Evolutionary conservation across 2,329 filamentous ascomycete genomes (phyloP).

Genomic region (Lomentospora prolificans): DNA sequence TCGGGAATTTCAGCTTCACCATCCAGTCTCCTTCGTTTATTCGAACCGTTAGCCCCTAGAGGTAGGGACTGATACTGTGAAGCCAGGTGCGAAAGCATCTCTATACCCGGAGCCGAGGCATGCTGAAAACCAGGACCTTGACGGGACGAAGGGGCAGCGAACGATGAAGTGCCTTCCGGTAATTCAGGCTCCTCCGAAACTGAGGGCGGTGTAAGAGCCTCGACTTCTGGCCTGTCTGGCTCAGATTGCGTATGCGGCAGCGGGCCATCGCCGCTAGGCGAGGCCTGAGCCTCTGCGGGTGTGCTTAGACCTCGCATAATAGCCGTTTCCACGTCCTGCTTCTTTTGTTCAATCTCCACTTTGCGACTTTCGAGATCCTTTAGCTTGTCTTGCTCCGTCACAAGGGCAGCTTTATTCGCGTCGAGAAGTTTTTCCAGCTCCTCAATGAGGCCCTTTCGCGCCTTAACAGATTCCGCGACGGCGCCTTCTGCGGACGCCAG

Average conservation of each 20-base stretch:
- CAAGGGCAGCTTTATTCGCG: constrained; percentile 59
- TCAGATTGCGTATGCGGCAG: constrained; percentile 39
- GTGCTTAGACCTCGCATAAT: constrained; percentile 77
- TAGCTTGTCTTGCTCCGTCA: constrained; percentile 61
- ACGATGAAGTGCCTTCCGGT: constrained; percentile 5
- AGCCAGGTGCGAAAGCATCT: constrained; percentile 29
- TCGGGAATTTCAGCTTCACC: constrained; percentile 42
- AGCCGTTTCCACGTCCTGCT: constrained; percentile 78
- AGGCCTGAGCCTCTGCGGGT: constrained; percentile 39
- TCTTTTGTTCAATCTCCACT: constrained; percentile 66
- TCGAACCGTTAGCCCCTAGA: constrained; percentile 40
- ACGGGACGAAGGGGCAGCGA: constrained; percentile 5
- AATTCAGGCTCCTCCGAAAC: constrained; percentile 12
- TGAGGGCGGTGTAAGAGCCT: constrained; percentile 73
- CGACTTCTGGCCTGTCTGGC: constrained; percentile 67
- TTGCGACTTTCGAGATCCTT: constrained; percentile 59
- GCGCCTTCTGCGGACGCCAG: constrained; percentile 82
- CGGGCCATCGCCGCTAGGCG: constrained; percentile 36
- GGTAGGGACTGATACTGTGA: constrained; percentile 39
- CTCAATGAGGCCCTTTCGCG: constrained; percentile 65
- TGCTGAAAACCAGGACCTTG: constrained; percentile 15
- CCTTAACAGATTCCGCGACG: constrained; percentile 81
- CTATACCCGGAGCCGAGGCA: constrained; percentile 22
- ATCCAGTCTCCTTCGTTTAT: constrained; percentile 47
- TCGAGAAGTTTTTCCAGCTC: constrained; percentile 76